Evolutionary conservation across 805 yeast species (phyloP), one percentile per base, ranked within the genome.

Genomic region (Pichia exigua): DNA sequence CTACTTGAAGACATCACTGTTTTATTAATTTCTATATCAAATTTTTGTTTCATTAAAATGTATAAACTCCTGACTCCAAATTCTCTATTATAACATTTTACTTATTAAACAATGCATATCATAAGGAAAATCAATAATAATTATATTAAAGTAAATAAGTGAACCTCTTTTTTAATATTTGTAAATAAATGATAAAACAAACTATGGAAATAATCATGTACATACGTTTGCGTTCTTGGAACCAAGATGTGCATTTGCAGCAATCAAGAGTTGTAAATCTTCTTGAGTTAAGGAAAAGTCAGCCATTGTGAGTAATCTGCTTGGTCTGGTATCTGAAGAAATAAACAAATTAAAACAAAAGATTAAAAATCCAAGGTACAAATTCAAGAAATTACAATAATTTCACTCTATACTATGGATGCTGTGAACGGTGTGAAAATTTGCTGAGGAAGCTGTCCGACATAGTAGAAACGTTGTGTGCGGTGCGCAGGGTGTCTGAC

Each of bases 181-280:
- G 24, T 11, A 18, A 28, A 22, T 35, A 42, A 26, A 35, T 22
- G n/a, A 28, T 40, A 8, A 35, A 35, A n/a, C 10, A 5, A 17
- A 35, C 17, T 7, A 35, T 35, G 20, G 20, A 35, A 35, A 35
- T 35, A n/a, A 15, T 35, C 20, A n/a, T 15, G 39, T 35, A 82
- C 91, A 78, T 84, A 87, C 95, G 82, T 91, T 97, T 76, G 92
- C 95, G 89, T 94, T 94, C 89, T 94, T 94, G 75, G 98, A 85
- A 78, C 99, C 99, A 76, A 94, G 86, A 83, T 94, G 99, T 71
- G 85, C 88, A 89, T 92, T 92, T 76, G 99, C 99, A 76, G 99
- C 98, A 81, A 94, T 85, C 78, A 94, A 83, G 75, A 92, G 87
- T 83, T 94, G 94, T 80, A 96, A 95, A 79, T 91, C 97, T 81